Evolutionary conservation across 768 basidiomycete species (phyloP).

Genomic region (Leccinum incarnatum): DNA sequence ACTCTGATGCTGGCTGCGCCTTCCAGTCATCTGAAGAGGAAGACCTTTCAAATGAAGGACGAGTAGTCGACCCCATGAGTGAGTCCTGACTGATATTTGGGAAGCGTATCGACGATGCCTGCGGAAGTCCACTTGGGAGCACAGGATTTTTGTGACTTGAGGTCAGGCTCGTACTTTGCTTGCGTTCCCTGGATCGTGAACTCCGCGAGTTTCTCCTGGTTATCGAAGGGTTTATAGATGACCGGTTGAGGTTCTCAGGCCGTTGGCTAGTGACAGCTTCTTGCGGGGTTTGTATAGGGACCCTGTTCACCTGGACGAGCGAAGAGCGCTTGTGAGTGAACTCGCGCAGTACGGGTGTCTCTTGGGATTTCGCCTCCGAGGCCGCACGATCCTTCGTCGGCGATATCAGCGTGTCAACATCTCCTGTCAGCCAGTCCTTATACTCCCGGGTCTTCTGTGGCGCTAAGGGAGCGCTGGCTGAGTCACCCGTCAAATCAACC

Average conservation of each 20-base stretch:
- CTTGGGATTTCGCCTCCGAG: conserved; percentile 18
- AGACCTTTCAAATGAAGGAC: conserved; percentile 11
- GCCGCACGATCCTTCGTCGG: conserved; percentile 17
- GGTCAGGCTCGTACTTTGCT: conserved; percentile 8
- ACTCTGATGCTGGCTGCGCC: conserved; percentile 31
- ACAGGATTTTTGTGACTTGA: conserved; percentile 9
- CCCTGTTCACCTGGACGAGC: conserved; percentile 48
- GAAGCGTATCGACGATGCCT: conserved; percentile 3
- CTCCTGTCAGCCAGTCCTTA: conserved; percentile 77
- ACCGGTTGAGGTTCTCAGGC: conserved; percentile 1
- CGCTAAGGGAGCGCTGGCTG: conserved; percentile 6
- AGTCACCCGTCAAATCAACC: conserved; percentile 16
- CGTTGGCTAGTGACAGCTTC: conserved; percentile 32
- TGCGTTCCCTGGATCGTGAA: conserved; percentile 39
- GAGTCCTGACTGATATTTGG: conserved; percentile 12
- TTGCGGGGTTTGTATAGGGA: conserved; percentile 30
- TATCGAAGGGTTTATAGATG: conserved; percentile 19
- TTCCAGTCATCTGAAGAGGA: conserved; percentile 51
- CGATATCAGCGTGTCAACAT: conserved; percentile 40
- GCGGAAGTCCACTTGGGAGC: conserved; percentile 6
- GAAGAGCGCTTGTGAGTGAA: conserved; percentile 75
- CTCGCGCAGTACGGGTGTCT: conserved; percentile 56
- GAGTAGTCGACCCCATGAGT: conserved; percentile 3
- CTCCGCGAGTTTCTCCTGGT: conserved; percentile 17
- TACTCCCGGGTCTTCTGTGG: conserved; percentile 31